These are phyloP conservation scores for Phoenix dactylifera DNA, from an alignment of 176 grass and related monocot genomes.

Conservation along the genomic window DNA sequence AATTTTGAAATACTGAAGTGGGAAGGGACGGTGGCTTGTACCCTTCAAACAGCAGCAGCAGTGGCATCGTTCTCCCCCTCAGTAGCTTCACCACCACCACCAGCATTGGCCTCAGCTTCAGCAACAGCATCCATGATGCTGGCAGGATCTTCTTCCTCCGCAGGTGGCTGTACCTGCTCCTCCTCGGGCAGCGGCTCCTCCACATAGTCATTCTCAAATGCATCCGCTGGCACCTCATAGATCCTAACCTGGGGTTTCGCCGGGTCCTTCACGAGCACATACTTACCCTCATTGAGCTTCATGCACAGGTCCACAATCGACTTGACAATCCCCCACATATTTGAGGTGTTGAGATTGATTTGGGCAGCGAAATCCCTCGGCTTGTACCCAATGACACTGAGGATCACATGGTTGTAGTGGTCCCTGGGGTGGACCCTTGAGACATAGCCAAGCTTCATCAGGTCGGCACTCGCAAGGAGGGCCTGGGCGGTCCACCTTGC, in stretches of 20 bases:
- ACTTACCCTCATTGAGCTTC: constrained; percentile 14
- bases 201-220: constrained; percentile 13
- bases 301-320: constrained; percentile 5
- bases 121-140: constrained; percentile 2
- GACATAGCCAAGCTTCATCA: constrained; percentile 15
- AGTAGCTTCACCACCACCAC: background rate
- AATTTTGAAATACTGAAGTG: no score
- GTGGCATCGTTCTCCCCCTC: background rate
- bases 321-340: constrained; percentile 11
- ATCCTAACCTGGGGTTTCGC: constrained; percentile 4
- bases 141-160: background rate
- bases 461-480: background rate
- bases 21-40: no score
- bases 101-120: constrained; percentile 3
- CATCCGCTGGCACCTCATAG: constrained; percentile 12
- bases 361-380: constrained; percentile 4
- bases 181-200: constrained; percentile 7
- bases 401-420: constrained; percentile 9
- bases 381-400: constrained; percentile 2
- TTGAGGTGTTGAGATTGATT: constrained; percentile 6
- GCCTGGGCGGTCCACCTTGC: constrained; percentile 12
- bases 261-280: constrained; percentile 9
- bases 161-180: constrained; percentile 9
- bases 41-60: no score
- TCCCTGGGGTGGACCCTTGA: constrained; percentile 5